phyloP scores from a whole-genome alignment of 768 basidiomycete species.

The Trametes cinnabarina region DNA sequence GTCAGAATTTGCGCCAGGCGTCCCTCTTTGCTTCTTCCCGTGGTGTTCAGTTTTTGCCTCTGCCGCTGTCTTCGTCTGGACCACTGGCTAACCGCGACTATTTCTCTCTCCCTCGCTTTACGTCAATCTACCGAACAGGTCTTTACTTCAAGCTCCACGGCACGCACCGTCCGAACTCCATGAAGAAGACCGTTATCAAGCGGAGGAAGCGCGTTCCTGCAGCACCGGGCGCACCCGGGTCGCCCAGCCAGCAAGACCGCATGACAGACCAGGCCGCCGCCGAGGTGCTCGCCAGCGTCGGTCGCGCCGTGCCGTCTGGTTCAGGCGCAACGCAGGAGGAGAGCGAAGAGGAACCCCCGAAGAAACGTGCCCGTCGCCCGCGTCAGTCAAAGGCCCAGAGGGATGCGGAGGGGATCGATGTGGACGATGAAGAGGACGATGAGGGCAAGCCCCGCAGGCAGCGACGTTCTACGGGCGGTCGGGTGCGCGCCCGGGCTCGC shows the following conservation, averaged over 20 bases:
- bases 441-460: slow-evolving; percentile 16
- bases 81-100: slow-evolving; percentile 5
- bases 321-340: slow-evolving; percentile 44
- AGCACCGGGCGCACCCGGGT: slow-evolving; percentile 43
- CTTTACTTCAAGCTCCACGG: slow-evolving; percentile 99
- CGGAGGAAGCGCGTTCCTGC: slow-evolving; percentile 96
- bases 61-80: neutral
- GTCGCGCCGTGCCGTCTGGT: slow-evolving; percentile 46
- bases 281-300: slow-evolving; percentile 83
- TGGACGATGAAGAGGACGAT: slow-evolving; percentile 45
- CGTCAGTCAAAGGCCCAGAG: slow-evolving; percentile 33
- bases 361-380: slow-evolving; percentile 49
- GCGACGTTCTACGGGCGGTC: slow-evolving; percentile 2
- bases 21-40: slow-evolving; percentile 1
- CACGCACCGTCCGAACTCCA: slow-evolving; percentile 92
- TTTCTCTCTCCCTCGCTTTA: neutral
- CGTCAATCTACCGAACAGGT: slow-evolving; percentile 50
- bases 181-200: slow-evolving; percentile 99
- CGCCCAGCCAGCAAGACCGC: slow-evolving; percentile 39
- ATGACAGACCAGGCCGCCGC: slow-evolving; percentile 87
- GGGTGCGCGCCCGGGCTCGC: neutral
- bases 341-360: slow-evolving; percentile 47
- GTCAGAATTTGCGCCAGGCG: neutral
- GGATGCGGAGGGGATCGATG: slow-evolving; percentile 45
- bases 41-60: neutral